These are phyloP conservation scores for Pholiota conissans DNA, from an alignment of 768 basidiomycete species.

Conservation along the genomic window DNA sequence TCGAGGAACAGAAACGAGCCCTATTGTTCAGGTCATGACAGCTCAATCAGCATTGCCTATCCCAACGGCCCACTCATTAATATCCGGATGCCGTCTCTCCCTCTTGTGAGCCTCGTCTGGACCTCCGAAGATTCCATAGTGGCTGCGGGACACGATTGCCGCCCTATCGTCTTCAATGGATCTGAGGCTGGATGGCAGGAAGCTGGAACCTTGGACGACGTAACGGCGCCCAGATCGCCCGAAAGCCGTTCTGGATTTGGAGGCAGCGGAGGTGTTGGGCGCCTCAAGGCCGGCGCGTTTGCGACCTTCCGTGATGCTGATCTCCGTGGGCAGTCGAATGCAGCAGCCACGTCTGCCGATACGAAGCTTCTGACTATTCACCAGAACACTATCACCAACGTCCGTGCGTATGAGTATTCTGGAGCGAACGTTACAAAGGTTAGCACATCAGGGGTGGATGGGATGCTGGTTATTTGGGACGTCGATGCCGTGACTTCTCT, in stretches of 20 bases:
- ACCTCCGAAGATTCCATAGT: conserved; percentile 79
- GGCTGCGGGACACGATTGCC: conserved; percentile 97
- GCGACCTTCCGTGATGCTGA: conserved; percentile 94
- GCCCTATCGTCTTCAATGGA: conserved; percentile 86
- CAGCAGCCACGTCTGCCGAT: conserved; percentile 37
- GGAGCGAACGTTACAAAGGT: conserved; percentile 67
- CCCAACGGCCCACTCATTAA: conserved; percentile 74
- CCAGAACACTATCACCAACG: conserved; percentile 97
- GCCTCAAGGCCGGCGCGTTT: conserved; percentile 92
- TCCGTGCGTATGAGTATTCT: conserved; percentile 69
- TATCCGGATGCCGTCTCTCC: conserved; percentile 77
- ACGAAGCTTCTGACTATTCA: conserved; percentile 89
- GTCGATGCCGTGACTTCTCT: conserved; percentile 58
- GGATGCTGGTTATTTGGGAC: conserved; percentile 90
- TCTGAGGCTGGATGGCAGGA: conserved; percentile 75
- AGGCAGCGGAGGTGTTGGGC: conserved; percentile 52
- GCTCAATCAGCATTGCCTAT: conserved; percentile 90
- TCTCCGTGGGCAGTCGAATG: conserved; percentile 57
- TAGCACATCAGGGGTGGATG: conserved; percentile 93
- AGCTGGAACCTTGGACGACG: conserved; percentile 83
- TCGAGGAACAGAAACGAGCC: not conserved
- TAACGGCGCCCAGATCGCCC: conserved; percentile 48
- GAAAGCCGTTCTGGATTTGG: conserved; percentile 46
- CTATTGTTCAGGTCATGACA: conserved; percentile 83
- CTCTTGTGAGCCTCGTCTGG: conserved; percentile 85